A percentile compares a stretch with the other conserved stretches of the same genome.
Conservation (phyloP, 768 basidiomycete genomes). For the Strobilomyces dryophilus region DNA sequence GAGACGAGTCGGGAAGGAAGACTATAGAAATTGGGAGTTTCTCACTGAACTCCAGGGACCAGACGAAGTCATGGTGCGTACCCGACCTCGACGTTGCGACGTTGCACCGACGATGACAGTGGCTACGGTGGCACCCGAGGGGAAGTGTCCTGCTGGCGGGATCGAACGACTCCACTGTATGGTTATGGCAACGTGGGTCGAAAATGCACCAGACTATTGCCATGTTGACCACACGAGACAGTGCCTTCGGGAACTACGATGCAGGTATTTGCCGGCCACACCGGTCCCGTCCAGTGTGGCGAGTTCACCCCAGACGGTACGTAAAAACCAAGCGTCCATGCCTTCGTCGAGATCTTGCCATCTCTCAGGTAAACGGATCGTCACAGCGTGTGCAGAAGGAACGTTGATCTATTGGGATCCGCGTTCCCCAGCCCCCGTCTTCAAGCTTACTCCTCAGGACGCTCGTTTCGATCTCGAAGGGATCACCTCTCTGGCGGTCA, state of each 20-base stretch:
- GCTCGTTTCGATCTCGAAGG: constrained; percentile 77
- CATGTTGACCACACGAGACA: constrained; percentile 29
- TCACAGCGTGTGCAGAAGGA: constrained; percentile 83
- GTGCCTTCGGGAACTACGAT: constrained; percentile 94
- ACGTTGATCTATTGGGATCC: constrained; percentile 91
- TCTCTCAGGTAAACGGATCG: constrained; percentile 71
- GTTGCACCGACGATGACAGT: constrained; percentile 44
- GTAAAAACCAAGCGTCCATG: background rate
- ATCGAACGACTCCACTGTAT: constrained; percentile 88
- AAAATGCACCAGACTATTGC: background rate
- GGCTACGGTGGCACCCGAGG: constrained; percentile 95
- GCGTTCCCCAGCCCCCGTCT: constrained; percentile 66
- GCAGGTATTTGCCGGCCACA: constrained; percentile 94
- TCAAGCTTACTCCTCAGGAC: constrained; percentile 71
- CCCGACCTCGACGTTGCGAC: background rate
- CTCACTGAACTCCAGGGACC: constrained; percentile 89
- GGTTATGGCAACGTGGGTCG: constrained; percentile 91
- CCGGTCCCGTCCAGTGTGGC: constrained; percentile 77
- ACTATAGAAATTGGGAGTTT: constrained; percentile 88
- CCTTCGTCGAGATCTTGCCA: constrained; percentile 1
- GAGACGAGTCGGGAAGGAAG: constrained; percentile 74
- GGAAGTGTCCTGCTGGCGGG: constrained; percentile 86
- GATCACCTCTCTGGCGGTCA: constrained; percentile 83
- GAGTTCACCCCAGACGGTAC: constrained; percentile 88
- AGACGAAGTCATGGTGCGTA: constrained; percentile 88